Evolutionary conservation across 805 yeast genomes (phyloP).

Genomic region (Hanseniaspora jakobsenii): DNA sequence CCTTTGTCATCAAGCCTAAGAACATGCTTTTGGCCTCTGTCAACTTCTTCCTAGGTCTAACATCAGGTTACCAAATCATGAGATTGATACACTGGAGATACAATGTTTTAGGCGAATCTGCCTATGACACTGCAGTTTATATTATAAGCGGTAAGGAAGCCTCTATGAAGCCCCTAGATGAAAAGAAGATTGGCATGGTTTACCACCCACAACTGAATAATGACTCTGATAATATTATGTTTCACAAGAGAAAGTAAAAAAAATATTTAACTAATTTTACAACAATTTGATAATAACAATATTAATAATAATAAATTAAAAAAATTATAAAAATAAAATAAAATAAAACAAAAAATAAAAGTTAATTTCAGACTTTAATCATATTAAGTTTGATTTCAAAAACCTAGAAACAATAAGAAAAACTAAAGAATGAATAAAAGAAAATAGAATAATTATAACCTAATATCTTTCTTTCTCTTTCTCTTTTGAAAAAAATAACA

Average conservation of each 20-base stretch:
- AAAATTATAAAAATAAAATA: too few relatives aligned
- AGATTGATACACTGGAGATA: conserved; percentile 62
- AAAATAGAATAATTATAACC: too few relatives aligned
- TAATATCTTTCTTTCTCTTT: too few relatives aligned
- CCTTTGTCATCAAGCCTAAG: conserved; percentile 81
- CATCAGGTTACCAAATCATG: conserved; percentile 72
- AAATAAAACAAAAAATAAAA: too few relatives aligned
- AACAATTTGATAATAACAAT: too few relatives aligned
- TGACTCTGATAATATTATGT: conserved; percentile 3
- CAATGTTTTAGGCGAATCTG: conserved; percentile 45
- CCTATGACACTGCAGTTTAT: conserved; percentile 45
- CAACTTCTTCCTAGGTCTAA: conserved; percentile 81
- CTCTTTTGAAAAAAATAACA: too few relatives aligned
- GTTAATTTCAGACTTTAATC: too few relatives aligned
- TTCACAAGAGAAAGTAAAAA: conserved; percentile 12
- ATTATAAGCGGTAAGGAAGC: conserved; percentile 37
- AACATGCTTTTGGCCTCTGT: conserved; percentile 82
- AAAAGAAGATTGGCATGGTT: conserved; percentile 2
- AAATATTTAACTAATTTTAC: too few relatives aligned
- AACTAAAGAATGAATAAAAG: too few relatives aligned
- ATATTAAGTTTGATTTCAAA: too few relatives aligned
- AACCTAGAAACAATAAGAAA: too few relatives aligned
- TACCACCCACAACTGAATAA: conserved; percentile 11
- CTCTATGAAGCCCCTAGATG: neutral
- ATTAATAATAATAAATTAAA: neutral